A percentile compares a stretch with the other conserved stretches of the same genome.
Conservation (phyloP, 2,329 filamentous ascomycete species). For the Metarhizium robertsii region DNA sequence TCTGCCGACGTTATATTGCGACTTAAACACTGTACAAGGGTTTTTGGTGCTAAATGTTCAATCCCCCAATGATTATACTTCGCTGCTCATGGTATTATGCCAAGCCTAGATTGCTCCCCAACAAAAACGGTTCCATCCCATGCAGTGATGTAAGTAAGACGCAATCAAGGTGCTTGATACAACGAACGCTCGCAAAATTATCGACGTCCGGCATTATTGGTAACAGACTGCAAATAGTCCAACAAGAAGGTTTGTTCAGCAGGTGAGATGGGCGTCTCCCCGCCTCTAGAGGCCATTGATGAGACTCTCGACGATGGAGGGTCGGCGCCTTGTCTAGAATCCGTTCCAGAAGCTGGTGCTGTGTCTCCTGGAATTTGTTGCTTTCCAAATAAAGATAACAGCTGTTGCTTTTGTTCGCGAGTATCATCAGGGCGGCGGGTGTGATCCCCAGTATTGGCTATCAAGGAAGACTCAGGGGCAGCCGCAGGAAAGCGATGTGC, state of each 20-base stretch:
- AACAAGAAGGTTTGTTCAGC: slow-evolving; percentile 69
- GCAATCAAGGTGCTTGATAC: too few relatives aligned
- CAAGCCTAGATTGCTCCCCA: neutral
- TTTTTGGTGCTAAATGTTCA: neutral
- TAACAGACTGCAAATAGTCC: slow-evolving; percentile 57
- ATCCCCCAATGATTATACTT: neutral
- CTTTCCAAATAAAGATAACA: slow-evolving; percentile 57
- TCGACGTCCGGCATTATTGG: slow-evolving; percentile 28
- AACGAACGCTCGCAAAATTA: neutral
- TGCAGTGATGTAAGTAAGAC: neutral
- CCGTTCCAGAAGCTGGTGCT: neutral
- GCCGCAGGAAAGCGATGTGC: slow-evolving; percentile 4
- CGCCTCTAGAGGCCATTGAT: slow-evolving; percentile 33
- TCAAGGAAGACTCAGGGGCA: neutral
- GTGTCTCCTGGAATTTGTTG: slow-evolving; percentile 4
- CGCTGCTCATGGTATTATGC: neutral
- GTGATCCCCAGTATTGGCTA: neutral
- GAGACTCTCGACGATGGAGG: slow-evolving; percentile 27
- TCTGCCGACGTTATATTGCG: neutral
- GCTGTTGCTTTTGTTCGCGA: slow-evolving; percentile 22
- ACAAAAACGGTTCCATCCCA: neutral
- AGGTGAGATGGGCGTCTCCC: slow-evolving; percentile 49
- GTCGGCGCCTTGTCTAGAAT: slow-evolving; percentile 5
- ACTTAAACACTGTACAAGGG: neutral
- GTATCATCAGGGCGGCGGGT: slow-evolving; percentile 16